Conservation (phyloP, 2,329 filamentous ascomycete species). For the Pezicula neosporulosa region DNA sequence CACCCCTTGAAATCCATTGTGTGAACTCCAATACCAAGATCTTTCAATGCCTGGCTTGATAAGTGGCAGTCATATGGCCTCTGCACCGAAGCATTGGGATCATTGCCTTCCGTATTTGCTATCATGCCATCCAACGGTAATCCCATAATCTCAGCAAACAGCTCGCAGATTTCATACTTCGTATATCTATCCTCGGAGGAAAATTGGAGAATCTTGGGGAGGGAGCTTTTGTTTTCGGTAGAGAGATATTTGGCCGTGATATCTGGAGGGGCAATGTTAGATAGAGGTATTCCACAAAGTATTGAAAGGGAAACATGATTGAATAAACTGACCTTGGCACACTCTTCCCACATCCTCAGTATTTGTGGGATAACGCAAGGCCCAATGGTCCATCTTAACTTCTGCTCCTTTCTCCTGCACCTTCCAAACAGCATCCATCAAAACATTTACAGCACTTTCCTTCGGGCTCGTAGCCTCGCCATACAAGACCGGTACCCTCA, state of each 20-base stretch:
- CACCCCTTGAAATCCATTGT: constrained; percentile 75
- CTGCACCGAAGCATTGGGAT: constrained; percentile 67
- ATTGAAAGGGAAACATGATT: background rate
- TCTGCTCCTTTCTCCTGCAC: constrained; percentile 59
- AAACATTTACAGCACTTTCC: constrained; percentile 80
- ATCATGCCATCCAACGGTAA: constrained; percentile 65
- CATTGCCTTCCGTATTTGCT: constrained; percentile 68
- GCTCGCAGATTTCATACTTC: constrained; percentile 84
- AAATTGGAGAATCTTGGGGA: constrained; percentile 78
- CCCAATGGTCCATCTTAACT: constrained; percentile 83
- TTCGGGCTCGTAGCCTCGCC: constrained; percentile 66
- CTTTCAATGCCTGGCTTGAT: constrained; percentile 69
- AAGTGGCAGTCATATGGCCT: constrained; percentile 87
- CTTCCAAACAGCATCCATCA: constrained; percentile 75
- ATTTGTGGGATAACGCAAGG: constrained; percentile 80
- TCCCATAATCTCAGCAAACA: constrained; percentile 76
- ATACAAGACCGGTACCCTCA: constrained; percentile 83
- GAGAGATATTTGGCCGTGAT: constrained; percentile 66
- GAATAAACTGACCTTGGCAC: constrained; percentile 52
- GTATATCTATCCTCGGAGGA: constrained; percentile 83
- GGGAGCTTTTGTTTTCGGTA: constrained; percentile 39
- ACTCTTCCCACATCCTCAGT: constrained; percentile 84
- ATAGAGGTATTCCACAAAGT: constrained; percentile 6
- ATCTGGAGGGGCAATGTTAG: constrained; percentile 41
- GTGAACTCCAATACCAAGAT: constrained; percentile 70